Base-by-base conservation (phyloP, 2,329 filamentous ascomycete species). In the Ophiostoma tasmaniense region DNA sequence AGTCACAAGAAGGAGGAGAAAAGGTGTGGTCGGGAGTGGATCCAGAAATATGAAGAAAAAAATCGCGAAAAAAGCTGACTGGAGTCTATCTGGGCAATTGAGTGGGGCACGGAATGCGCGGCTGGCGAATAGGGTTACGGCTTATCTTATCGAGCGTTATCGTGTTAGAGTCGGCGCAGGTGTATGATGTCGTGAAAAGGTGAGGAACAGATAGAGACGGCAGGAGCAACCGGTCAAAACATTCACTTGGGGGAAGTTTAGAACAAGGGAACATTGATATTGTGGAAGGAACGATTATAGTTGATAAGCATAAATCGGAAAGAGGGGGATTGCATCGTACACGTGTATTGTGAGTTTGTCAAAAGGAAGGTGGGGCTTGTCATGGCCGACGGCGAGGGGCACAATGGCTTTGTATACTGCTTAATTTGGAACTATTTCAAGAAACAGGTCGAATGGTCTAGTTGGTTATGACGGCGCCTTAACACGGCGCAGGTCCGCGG, bases 381-480 rank as follows among this genome's bases (percentile, higher is more conserved):
- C 28, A 62, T 45, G 42, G 42, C 17, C 42, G 42, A 7, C 42
- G 42, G 42, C 42, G 42, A 45, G 42, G 42, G 42, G 42, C 42
- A 45, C 42, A 20, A 6, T 33, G 20, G 3, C 10, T 64, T 37
- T 37, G 11, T 37, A 35, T 66, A 66, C 10, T 8, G 11, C 3
- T 1, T 8, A 14, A 4, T 1, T 10, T 0, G 1, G 20, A 5
- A 13, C 8, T 37, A 8, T 37, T 20, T 35, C 67, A 37, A 1
- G 7, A n/a, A 52, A 42, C 22, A 17, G 69, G 69, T 70, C 69
- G 69, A 68, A 67, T 70, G 69, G 69, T 70, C 69, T 70, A 70
- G 69, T 70, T 70, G 69, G 69, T 70, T 70, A 70, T 70, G 69
- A 70, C 69, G 69, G 67, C 67, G 69, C 69, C 69, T 70, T 70